These are phyloP conservation scores for Stephania cephalantha DNA, from an alignment of 164 flowering plant species.

Conservation along the genomic window DNA sequence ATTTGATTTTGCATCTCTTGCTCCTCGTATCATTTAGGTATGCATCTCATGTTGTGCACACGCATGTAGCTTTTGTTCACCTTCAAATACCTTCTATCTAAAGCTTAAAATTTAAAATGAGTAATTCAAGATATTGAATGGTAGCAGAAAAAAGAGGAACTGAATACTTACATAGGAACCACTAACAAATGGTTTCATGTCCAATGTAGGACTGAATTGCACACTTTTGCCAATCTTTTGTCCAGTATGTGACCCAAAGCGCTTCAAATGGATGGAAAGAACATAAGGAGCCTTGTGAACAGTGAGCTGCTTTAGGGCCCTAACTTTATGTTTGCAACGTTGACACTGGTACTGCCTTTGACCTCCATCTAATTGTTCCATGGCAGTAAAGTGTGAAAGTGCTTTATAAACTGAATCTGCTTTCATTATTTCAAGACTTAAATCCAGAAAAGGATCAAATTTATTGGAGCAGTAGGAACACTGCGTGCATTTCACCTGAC, in stretches of 20 bases:
- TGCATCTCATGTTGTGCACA: too few species aligned
- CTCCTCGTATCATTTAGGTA: too few species aligned
- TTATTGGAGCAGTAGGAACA: slow-evolving; percentile 74
- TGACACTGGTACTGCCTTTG: slow-evolving; percentile 81
- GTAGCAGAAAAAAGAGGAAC: background rate
- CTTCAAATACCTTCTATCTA: too few species aligned
- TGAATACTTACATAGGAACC: slow-evolving; percentile 66
- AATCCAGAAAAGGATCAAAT: slow-evolving; percentile 91
- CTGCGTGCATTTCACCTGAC: slow-evolving; percentile 88
- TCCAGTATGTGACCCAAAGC: slow-evolving; percentile 68
- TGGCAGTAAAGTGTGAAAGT: slow-evolving; percentile 63
- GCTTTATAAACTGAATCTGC: slow-evolving; percentile 82
- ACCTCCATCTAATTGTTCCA: slow-evolving; percentile 87
- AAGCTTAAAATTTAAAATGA: background rate
- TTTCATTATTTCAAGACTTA: slow-evolving; percentile 80
- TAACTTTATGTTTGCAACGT: slow-evolving; percentile 86
- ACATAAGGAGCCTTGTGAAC: slow-evolving; percentile 88
- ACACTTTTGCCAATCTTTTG: slow-evolving; percentile 78
- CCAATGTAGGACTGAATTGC: slow-evolving; percentile 54
- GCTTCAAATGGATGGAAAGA: slow-evolving; percentile 82
- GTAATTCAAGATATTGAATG: background rate
- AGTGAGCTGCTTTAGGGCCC: slow-evolving; percentile 85
- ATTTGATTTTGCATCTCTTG: too few species aligned
- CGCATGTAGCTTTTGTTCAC: too few species aligned
- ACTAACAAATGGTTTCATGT: slow-evolving; percentile 77